phyloP scores from a whole-genome alignment of 2,329 filamentous ascomycete species.

The Venturia carpophila region DNA sequence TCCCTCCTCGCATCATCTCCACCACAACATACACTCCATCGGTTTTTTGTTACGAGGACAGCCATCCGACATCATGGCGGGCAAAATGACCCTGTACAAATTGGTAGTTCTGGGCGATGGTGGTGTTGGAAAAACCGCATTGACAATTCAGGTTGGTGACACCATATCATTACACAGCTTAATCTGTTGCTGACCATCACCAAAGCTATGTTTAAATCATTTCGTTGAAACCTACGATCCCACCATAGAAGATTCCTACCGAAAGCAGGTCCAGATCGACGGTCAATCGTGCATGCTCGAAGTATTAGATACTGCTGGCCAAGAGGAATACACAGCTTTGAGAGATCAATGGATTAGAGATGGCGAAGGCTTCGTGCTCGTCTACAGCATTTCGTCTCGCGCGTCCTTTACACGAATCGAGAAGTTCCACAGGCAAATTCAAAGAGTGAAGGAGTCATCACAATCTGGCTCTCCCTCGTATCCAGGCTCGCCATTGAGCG shows the following conservation, averaged over 20 bases:
- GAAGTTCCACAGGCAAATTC: constrained; percentile 93
- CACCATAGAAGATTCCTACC: constrained; percentile 61
- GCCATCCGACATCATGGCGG: constrained; percentile 55
- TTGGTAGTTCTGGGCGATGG: constrained; percentile 91
- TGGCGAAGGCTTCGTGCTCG: constrained; percentile 92
- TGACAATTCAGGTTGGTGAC: constrained; percentile 86
- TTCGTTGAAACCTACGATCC: constrained; percentile 87
- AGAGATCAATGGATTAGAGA: constrained; percentile 98
- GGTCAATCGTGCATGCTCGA: constrained; percentile 94
- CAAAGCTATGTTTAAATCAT: constrained; percentile 86
- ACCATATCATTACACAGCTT: background rate
- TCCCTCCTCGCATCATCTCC: background rate
- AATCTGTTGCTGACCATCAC: constrained; percentile 18
- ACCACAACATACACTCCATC: background rate
- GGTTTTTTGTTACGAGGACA: background rate
- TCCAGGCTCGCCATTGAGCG: constrained; percentile 62
- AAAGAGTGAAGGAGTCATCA: constrained; percentile 89
- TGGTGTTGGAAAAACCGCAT: constrained; percentile 86
- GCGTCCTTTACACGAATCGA: constrained; percentile 93
- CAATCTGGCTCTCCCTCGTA: constrained; percentile 65
- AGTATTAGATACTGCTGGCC: constrained; percentile 91
- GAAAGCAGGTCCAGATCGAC: constrained; percentile 75
- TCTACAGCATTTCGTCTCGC: constrained; percentile 97
- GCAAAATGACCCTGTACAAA: constrained; percentile 94
- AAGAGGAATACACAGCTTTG: constrained; percentile 96